Evolutionary conservation across 768 basidiomycete genomes (phyloP).

Genomic region (Polyporus arcularius): DNA sequence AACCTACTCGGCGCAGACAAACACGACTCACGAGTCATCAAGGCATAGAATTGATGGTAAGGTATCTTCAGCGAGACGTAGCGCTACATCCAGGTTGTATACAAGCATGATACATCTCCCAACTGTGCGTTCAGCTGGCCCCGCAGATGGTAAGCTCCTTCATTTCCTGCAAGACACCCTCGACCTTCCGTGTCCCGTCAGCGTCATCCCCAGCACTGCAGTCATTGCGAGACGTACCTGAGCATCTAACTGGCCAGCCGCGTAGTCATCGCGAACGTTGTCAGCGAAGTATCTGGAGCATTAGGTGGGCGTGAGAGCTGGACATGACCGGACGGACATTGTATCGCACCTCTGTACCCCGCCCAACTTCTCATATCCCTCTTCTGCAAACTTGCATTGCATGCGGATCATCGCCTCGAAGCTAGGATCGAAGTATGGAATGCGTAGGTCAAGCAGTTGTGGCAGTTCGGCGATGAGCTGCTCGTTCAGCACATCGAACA

Average conservation of each 20-base stretch:
- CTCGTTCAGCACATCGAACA: conserved; percentile 91
- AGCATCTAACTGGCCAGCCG: conserved; percentile 92
- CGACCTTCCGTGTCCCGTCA: conserved; percentile 56
- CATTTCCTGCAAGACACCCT: conserved; percentile 96
- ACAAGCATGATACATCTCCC: conserved; percentile 11
- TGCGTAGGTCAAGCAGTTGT: conserved; percentile 88
- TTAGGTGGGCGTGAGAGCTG: not conserved
- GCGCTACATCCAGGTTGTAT: not conserved
- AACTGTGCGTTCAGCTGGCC: conserved; percentile 31
- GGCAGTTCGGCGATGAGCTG: conserved; percentile 92
- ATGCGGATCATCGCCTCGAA: conserved; percentile 99
- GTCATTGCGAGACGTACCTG: conserved; percentile 54
- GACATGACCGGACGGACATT: not conserved
- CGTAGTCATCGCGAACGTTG: conserved; percentile 92
- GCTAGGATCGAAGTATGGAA: conserved; percentile 97
- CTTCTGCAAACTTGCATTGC: conserved; percentile 97
- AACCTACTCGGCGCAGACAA: too few relatives aligned
- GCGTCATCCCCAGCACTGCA: not conserved
- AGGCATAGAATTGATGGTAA: too few relatives aligned
- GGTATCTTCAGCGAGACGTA: not conserved
- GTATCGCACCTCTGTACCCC: conserved; percentile 79
- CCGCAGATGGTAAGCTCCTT: conserved; percentile 93
- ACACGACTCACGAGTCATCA: too few relatives aligned
- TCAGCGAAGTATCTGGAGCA: conserved; percentile 79
- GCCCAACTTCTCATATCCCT: conserved; percentile 96